Conservation (phyloP, 2,329 filamentous ascomycete species). For the Colletotrichum cordylinicola region DNA sequence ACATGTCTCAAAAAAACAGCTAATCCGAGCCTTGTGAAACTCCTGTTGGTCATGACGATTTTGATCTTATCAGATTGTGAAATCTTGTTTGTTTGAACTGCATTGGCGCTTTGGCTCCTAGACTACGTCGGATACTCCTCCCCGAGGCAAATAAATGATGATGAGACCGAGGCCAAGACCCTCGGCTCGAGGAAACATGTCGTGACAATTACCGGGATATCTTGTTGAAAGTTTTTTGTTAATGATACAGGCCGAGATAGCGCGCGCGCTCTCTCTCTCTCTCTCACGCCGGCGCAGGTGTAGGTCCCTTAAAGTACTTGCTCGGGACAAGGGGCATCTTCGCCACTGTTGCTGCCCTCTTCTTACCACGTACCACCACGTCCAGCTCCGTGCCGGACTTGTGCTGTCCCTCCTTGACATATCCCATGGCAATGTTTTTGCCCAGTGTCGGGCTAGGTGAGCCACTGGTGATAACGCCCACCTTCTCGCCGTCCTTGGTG, state of each 20-base stretch:
- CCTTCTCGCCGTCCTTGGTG: slow-evolving; percentile 64
- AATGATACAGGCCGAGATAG: neutral
- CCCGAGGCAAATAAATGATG: neutral
- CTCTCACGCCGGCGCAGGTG: slow-evolving; percentile 13
- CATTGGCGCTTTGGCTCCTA: neutral
- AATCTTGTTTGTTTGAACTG: neutral
- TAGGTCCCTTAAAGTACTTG: slow-evolving; percentile 72
- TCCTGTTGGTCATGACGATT: neutral
- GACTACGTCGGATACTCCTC: neutral
- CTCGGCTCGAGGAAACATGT: neutral
- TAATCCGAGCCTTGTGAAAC: neutral
- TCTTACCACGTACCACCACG: slow-evolving; percentile 78
- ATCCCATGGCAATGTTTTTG: slow-evolving; percentile 96
- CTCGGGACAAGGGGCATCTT: slow-evolving; percentile 90
- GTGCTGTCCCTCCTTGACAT: slow-evolving; percentile 80
- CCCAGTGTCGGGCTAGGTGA: slow-evolving; percentile 86
- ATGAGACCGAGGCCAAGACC: neutral
- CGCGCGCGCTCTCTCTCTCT: neutral
- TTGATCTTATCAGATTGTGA: neutral
- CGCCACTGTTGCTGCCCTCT: slow-evolving; percentile 75
- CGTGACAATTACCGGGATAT: neutral
- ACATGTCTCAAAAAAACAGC: slow-evolving; percentile 31
- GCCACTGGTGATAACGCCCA: slow-evolving; percentile 87
- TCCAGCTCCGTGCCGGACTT: slow-evolving; percentile 84
- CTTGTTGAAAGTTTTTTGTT: slow-evolving; percentile 17